Evolutionary conservation across 495 filamentous ascomycete species (phyloP), one percentile per base, ranked within the genome.

Genomic region (Xylaria castorea): DNA sequence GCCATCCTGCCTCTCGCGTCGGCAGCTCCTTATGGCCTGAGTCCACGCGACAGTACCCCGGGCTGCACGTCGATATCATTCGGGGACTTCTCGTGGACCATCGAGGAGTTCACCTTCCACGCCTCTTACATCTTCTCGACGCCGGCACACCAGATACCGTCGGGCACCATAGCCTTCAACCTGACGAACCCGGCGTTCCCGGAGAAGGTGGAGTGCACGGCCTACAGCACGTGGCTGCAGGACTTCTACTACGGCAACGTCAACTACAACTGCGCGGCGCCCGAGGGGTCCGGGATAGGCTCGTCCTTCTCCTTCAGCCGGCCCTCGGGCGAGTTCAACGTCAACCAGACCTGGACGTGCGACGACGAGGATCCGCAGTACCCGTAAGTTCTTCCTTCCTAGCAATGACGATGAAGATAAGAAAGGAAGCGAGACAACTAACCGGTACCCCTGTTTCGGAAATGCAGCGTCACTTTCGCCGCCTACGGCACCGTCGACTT

Each of bases 331-430:
- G 68, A 68, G 55, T 66, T 86, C 32, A 73, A 77, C 30, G 64
- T 85, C 60, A 83, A 85, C 74, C 82, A 85, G 76, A 82, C 77
- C 2, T 86, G 84, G 84, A 72, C 63, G 3, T 86, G 84, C 75
- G 66, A 46, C 40, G 83, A 81, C 53, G 30, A 73, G 8, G 81
- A 82, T 58, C 80, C 81, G 0, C 66, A 78, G 73, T 82, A 74
- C 38, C 81, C 81, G 82, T 85, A 72, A 76, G 83, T 80, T 3
- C 38, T 42, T 42, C 38, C 11, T 42, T 2, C 38, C 11, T 3
- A n/a, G n/a, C n/a, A n/a, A 42, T 14, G 1, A 12, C 38, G 11
- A 42, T 3, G 38, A 42, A 14, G 11, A 42, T 14, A 12, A 42
- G 38, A 14, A 42, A 42, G 14, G 38, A 42, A 42, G 38, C 38